phyloP scores from a whole-genome alignment of 2,329 filamentous ascomycete species.

The Lecanoromycetidae sp. region DNA sequence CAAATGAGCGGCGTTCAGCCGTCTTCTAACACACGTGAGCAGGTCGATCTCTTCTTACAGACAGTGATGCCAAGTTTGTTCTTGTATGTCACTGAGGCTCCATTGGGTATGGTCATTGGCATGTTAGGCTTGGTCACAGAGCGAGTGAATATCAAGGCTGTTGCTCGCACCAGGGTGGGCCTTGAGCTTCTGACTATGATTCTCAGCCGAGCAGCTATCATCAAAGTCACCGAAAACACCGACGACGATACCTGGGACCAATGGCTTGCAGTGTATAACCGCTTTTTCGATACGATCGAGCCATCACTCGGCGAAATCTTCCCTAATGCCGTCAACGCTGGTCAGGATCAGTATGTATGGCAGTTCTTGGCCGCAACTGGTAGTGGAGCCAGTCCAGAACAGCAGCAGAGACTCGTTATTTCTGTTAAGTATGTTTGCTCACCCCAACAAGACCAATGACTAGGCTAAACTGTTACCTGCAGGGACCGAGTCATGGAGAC shows the following conservation, averaged over 20 bases:
- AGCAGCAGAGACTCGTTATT: conserved; percentile 87
- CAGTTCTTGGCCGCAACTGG: conserved; percentile 93
- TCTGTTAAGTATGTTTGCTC: conserved; percentile 60
- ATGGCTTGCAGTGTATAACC: conserved; percentile 74
- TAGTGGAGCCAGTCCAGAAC: conserved; percentile 82
- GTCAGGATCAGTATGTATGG: conserved; percentile 95
- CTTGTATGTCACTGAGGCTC: conserved; percentile 79
- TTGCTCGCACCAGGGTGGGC: conserved; percentile 77
- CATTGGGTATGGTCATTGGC: conserved; percentile 80
- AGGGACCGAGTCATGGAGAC: conserved; percentile 92
- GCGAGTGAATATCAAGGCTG: conserved; percentile 69
- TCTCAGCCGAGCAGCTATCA: conserved; percentile 80
- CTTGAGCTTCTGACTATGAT: conserved; percentile 87
- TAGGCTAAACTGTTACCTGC: conserved; percentile 2
- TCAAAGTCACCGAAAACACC: conserved; percentile 66
- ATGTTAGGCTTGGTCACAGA: conserved; percentile 73
- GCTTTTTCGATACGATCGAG: conserved; percentile 77
- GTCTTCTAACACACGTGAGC: conserved; percentile 71
- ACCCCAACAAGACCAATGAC: not conserved
- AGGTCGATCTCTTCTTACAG: conserved; percentile 79
- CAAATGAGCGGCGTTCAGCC: conserved; percentile 59
- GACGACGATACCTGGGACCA: conserved; percentile 65
- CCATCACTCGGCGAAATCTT: conserved; percentile 75
- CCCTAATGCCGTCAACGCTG: conserved; percentile 77
- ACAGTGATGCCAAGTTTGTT: conserved; percentile 85